phyloP scores from a whole-genome alignment of 2,329 filamentous ascomycete species.

The Aplosporella prunicola region DNA sequence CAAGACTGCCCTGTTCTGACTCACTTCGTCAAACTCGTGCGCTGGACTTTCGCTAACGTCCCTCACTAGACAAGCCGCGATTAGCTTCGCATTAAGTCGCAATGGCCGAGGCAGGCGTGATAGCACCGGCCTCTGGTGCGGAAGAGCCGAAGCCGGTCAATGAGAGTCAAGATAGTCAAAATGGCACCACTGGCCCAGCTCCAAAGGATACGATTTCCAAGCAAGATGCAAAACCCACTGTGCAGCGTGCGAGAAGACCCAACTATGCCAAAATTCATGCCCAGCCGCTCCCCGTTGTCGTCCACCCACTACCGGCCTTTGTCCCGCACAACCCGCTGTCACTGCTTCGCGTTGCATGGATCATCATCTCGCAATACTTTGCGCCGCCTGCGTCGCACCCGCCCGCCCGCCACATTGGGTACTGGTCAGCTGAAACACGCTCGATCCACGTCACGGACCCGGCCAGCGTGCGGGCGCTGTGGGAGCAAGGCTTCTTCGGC shows the following conservation, averaged over 20 bases:
- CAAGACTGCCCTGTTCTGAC: too few species aligned
- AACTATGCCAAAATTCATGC: constrained; percentile 69
- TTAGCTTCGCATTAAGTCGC: too few species aligned
- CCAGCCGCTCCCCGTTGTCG: constrained; percentile 68
- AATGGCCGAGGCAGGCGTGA: constrained; percentile 1
- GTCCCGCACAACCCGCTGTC: constrained; percentile 91
- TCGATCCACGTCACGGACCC: constrained; percentile 78
- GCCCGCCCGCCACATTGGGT: constrained; percentile 56
- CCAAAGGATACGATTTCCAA: constrained; percentile 3
- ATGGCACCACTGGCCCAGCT: constrained; percentile 8
- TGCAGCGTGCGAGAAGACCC: constrained; percentile 29
- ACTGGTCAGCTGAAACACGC: constrained; percentile 72
- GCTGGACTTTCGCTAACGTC: too few species aligned
- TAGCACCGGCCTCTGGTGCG: not conserved
- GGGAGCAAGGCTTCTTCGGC: constrained; percentile 97
- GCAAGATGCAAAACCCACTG: constrained; percentile 6
- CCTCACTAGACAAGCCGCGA: too few species aligned
- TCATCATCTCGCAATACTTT: constrained; percentile 66
- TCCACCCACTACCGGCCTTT: constrained; percentile 76
- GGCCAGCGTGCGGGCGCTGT: constrained; percentile 66
- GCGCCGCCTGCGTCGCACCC: constrained; percentile 55
- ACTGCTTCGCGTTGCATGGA: constrained; percentile 66
- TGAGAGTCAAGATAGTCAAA: constrained; percentile 1
- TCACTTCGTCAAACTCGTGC: too few species aligned
- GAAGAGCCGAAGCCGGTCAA: not conserved